A percentile compares a stretch with the other conserved stretches of the same genome.
Conservation (phyloP, 495 filamentous ascomycete genomes). For the Lentithecium fluviatile region DNA sequence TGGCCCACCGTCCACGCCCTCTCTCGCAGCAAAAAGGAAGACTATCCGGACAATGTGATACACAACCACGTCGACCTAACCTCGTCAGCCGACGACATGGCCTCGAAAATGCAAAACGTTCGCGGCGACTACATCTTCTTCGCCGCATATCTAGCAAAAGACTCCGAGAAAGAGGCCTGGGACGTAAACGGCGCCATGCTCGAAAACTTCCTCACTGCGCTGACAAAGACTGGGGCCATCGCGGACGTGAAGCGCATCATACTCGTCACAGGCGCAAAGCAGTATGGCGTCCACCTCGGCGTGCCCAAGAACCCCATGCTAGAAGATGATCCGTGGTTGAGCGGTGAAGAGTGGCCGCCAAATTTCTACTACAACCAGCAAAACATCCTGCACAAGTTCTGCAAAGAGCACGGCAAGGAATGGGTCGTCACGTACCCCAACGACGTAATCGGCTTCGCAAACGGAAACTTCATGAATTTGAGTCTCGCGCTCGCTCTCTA, state of each 20-base stretch:
- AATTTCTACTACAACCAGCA: slow-evolving; percentile 41
- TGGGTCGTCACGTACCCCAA: slow-evolving; percentile 56
- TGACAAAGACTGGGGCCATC: slow-evolving; percentile 47
- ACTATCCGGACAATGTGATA: slow-evolving; percentile 31
- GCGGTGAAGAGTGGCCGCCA: slow-evolving; percentile 22
- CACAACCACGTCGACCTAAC: slow-evolving; percentile 37
- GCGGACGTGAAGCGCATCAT: slow-evolving; percentile 52
- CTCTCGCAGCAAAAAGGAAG: slow-evolving; percentile 36
- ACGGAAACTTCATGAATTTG: slow-evolving; percentile 60
- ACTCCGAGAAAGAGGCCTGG: slow-evolving; percentile 47
- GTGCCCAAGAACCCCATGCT: slow-evolving; percentile 47
- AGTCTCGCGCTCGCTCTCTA: slow-evolving; percentile 52
- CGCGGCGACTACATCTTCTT: slow-evolving; percentile 37
- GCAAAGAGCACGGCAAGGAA: slow-evolving; percentile 21
- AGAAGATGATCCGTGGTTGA: slow-evolving; percentile 49
- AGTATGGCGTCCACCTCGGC: slow-evolving; percentile 60
- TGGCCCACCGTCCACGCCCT: slow-evolving; percentile 36
- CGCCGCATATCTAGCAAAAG: slow-evolving; percentile 39
- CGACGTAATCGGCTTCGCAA: slow-evolving; percentile 52
- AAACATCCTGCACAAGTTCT: slow-evolving; percentile 23
- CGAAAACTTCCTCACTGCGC: slow-evolving; percentile 51
- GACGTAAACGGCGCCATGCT: slow-evolving; percentile 52
- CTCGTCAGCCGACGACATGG: slow-evolving; percentile 32
- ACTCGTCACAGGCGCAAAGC: slow-evolving; percentile 55
- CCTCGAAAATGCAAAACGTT: slow-evolving; percentile 28